Percentiles rank a stretch among this genome's conserved stretches.
Evolutionary conservation across 208 protist genomes (phyloP).

Genomic region (Tetramitus jugosus): DNA sequence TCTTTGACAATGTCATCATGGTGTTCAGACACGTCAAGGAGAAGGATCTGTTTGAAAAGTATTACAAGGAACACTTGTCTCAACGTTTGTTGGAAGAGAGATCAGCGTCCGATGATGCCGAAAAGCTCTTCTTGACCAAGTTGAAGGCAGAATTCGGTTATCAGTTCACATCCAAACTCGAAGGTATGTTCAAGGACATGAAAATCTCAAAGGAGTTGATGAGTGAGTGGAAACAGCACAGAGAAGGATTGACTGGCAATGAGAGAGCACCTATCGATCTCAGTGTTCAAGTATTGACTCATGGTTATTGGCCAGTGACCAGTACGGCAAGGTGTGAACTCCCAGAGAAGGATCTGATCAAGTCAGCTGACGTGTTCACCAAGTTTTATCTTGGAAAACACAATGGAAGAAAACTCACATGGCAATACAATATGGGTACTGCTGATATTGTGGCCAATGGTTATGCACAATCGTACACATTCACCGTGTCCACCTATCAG

Average conservation of each 20-base stretch:
- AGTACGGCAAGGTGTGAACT: conserved; percentile 35
- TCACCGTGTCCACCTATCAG: conserved; percentile 55
- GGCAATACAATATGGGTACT: conserved; percentile 54
- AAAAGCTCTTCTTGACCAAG: conserved; percentile 62
- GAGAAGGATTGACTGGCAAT: neutral
- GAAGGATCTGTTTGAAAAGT: conserved; percentile 76
- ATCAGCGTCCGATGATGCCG: conserved; percentile 56
- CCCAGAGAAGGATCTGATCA: conserved; percentile 29
- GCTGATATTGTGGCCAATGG: neutral
- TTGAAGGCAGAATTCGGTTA: conserved; percentile 64
- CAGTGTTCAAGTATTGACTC: conserved; percentile 61
- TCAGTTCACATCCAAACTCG: conserved; percentile 67
- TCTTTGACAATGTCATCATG: conserved; percentile 52
- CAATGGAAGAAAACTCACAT: conserved; percentile 52
- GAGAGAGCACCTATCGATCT: conserved; percentile 46
- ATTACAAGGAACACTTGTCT: conserved; percentile 73
- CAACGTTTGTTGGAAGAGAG: conserved; percentile 57
- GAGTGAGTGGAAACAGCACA: conserved; percentile 44
- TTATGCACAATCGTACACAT: conserved; percentile 40
- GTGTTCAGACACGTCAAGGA: conserved; percentile 60
- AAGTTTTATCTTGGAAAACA: conserved; percentile 51
- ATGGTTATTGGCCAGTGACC: conserved; percentile 65
- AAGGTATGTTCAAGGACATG: conserved; percentile 77
- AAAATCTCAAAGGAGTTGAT: conserved; percentile 54
- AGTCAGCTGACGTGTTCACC: conserved; percentile 50